Percentiles rank a stretch among this genome's conserved stretches.
These are phyloP conservation scores for Komagataella pseudopastoris DNA, from an alignment of 805 yeast species.

Conservation along the genomic window DNA sequence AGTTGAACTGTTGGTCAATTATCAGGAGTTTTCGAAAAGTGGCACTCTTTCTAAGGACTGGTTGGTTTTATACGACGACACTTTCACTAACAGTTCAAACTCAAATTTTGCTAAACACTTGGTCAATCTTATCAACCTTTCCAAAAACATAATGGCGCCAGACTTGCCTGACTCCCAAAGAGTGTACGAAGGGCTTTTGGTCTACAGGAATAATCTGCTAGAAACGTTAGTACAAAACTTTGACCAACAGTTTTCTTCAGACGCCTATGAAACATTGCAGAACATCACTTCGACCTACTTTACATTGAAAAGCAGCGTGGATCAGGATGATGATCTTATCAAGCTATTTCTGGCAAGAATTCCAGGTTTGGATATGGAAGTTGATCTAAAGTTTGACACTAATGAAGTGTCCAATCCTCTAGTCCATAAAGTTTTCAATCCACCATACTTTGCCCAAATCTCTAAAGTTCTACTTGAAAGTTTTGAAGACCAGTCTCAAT, in stretches of 20 bases:
- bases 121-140: neutral
- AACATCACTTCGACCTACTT: neutral
- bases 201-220: neutral
- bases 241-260: neutral
- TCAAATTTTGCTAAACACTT: neutral
- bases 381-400: neutral
- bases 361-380: neutral
- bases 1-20: conserved; percentile 61
- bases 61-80: neutral
- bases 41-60: conserved; percentile 33
- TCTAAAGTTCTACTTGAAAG: neutral
- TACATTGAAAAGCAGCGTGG: neutral
- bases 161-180: neutral
- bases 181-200: neutral
- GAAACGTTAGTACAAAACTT: neutral
- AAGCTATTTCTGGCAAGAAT: neutral
- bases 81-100: neutral
- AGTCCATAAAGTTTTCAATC: neutral
- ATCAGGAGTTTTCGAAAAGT: conserved; percentile 58
- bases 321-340: neutral
- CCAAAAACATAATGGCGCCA: neutral
- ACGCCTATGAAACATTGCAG: neutral
- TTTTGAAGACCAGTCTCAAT: neutral
- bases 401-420: neutral
- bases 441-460: neutral